phyloP scores from a whole-genome alignment of 208 protist genomes.

The Trypanosoma melophagium region DNA sequence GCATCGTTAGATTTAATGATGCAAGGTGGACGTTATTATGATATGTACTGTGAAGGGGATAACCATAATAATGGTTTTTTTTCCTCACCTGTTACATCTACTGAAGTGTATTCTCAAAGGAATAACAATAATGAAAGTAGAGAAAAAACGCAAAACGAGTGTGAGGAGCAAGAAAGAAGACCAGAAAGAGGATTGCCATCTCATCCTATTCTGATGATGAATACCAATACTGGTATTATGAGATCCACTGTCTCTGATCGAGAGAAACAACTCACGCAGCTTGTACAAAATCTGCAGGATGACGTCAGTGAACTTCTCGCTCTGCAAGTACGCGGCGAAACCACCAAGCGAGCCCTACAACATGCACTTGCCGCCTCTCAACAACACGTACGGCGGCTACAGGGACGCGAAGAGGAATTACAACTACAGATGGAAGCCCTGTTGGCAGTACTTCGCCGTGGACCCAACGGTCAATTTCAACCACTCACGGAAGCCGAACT shows the following conservation, averaged over 20 bases:
- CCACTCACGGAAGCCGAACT: conserved; percentile 5
- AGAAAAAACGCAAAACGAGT: background rate
- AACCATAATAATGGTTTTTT: background rate
- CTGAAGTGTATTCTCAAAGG: background rate
- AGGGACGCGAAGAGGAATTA: conserved; percentile 10
- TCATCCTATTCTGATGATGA: background rate
- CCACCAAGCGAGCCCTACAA: conserved; percentile 12
- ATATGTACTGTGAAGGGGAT: conserved; percentile 11
- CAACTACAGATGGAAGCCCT: conserved; percentile 9
- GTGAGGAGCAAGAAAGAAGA: background rate
- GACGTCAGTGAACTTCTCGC: conserved; percentile 30
- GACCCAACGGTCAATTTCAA: no score
- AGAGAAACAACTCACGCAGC: background rate
- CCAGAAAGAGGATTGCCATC: background rate
- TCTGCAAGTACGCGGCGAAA: conserved; percentile 11
- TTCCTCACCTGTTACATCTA: no score
- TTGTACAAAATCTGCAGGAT: conserved; percentile 15
- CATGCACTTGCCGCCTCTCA: conserved; percentile 8
- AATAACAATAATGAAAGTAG: background rate
- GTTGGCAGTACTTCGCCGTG: background rate
- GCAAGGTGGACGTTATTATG: conserved; percentile 8
- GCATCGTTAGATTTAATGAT: conserved; percentile 2
- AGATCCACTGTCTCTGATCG: background rate
- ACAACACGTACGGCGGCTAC: background rate
- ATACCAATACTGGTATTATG: background rate